phyloP scores from a whole-genome alignment of 2,329 filamentous ascomycete genomes.

The Fonsecaea pugnacius region DNA sequence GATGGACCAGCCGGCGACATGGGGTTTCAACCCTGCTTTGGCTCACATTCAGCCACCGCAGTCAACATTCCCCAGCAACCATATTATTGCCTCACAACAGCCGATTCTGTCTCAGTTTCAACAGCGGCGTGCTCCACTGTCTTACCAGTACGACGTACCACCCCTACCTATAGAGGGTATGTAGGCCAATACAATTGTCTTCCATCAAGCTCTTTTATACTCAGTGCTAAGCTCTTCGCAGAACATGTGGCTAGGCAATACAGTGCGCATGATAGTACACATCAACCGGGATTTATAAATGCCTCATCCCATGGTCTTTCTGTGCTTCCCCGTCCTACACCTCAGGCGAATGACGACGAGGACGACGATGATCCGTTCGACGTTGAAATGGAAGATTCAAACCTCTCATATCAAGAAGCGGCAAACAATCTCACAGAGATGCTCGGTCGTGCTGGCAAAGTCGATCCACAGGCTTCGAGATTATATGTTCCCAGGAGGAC shows the following conservation, averaged over 20 bases:
- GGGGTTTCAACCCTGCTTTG: background rate
- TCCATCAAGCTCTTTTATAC: conserved; percentile 9
- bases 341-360: conserved; percentile 42
- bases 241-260: conserved; percentile 21
- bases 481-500: conserved; percentile 9
- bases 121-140: conserved; percentile 8
- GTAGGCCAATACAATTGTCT: conserved; percentile 18
- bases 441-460: conserved; percentile 36
- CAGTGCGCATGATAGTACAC: conserved; percentile 22
- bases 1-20: background rate
- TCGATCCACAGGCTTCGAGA: conserved; percentile 17
- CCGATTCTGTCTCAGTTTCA: background rate
- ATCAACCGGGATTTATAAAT: conserved; percentile 4
- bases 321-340: background rate
- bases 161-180: conserved; percentile 26
- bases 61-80: conserved; percentile 2
- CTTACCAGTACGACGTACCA: conserved; percentile 13
- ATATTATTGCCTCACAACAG: conserved; percentile 11
- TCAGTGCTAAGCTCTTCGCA: conserved; percentile 25
- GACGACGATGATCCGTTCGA: conserved; percentile 63
- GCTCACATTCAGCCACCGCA: background rate
- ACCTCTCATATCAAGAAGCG: conserved; percentile 35
- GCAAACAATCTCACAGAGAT: conserved; percentile 40
- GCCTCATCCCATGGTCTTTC: conserved; percentile 12
- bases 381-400: conserved; percentile 57